phyloP scores from a whole-genome alignment of 75 land plant species.

The Azolla pinnata region DNA sequence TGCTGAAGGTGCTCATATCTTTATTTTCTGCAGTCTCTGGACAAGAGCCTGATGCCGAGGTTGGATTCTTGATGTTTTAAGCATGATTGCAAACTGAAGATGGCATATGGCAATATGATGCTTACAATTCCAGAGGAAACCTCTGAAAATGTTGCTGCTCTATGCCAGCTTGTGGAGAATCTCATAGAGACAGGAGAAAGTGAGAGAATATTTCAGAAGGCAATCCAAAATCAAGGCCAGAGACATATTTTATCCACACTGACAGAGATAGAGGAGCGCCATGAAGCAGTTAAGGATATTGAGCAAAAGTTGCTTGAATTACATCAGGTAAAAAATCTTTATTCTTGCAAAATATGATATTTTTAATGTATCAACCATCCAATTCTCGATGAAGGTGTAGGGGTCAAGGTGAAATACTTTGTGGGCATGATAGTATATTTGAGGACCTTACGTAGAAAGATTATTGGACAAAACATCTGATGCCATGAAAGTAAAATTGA shows the following conservation, averaged over 20 bases:
- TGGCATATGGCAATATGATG: neutral
- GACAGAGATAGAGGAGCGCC: slow-evolving; percentile 94
- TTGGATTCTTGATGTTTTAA: slow-evolving; percentile 7
- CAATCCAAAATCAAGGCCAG: slow-evolving; percentile 90
- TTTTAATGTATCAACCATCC: no score
- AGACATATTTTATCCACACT: slow-evolving; percentile 91
- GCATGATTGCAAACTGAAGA: neutral
- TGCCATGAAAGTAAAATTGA: no score
- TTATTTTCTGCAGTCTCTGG: slow-evolving; percentile 49
- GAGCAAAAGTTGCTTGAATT: slow-evolving; percentile 84
- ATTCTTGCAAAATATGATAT: neutral
- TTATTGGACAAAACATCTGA: no score
- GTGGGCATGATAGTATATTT: no score
- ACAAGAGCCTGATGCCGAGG: slow-evolving; percentile 69
- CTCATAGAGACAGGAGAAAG: slow-evolving; percentile 91
- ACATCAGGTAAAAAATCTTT: slow-evolving; percentile 54
- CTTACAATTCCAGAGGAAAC: neutral
- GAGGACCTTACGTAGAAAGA: no score
- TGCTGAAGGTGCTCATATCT: neutral
- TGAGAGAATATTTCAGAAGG: slow-evolving; percentile 86
- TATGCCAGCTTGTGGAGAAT: slow-evolving; percentile 66
- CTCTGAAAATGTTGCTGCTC: neutral
- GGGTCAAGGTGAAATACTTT: no score
- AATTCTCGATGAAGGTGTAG: no score
- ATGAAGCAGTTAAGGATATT: slow-evolving; percentile 81